Conservation (phyloP, 1,139 yeast genomes). For the Blastobotrys ciferrii region DNA sequence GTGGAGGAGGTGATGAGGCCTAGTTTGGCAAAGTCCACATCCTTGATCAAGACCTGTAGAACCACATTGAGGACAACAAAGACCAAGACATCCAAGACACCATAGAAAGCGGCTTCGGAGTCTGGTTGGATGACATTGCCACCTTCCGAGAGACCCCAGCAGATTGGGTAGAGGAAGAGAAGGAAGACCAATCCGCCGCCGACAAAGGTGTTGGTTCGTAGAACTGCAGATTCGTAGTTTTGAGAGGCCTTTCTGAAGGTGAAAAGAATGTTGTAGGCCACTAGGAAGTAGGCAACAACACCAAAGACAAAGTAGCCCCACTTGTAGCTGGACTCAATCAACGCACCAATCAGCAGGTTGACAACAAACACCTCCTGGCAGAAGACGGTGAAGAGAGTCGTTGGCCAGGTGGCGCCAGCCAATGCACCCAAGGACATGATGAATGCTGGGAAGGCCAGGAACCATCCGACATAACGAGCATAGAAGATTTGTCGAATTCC, state of each 20-base stretch:
- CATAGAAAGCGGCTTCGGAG: constrained; percentile 65
- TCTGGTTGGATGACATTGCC: constrained; percentile 65
- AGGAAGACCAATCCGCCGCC: constrained; percentile 38
- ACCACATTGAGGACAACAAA: constrained; percentile 40
- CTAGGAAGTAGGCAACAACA: constrained; percentile 30
- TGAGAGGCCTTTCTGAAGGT: constrained; percentile 24
- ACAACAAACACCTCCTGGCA: constrained; percentile 52
- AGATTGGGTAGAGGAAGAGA: constrained; percentile 53
- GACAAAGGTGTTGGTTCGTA: constrained; percentile 15
- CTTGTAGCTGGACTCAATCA: constrained; percentile 57
- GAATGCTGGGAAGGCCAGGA: constrained; percentile 58
- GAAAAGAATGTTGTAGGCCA: constrained; percentile 26
- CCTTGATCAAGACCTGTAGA: constrained; percentile 24
- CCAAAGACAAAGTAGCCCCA: constrained; percentile 61
- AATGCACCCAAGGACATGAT: constrained; percentile 49
- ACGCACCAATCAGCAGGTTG: constrained; percentile 52
- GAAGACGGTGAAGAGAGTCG: constrained; percentile 43
- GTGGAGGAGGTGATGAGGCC: constrained; percentile 24
- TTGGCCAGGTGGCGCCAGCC: constrained; percentile 42
- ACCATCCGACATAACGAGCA: constrained; percentile 66
- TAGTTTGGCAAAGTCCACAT: constrained; percentile 23
- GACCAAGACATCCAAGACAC: constrained; percentile 52
- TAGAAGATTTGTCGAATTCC: constrained; percentile 63
- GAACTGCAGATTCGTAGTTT: not conserved
- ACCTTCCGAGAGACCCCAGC: constrained; percentile 67